Evolutionary conservation across 805 yeast genomes (phyloP), one percentile per base, ranked within the genome.

Genomic region (Hanseniaspora lindneri): DNA sequence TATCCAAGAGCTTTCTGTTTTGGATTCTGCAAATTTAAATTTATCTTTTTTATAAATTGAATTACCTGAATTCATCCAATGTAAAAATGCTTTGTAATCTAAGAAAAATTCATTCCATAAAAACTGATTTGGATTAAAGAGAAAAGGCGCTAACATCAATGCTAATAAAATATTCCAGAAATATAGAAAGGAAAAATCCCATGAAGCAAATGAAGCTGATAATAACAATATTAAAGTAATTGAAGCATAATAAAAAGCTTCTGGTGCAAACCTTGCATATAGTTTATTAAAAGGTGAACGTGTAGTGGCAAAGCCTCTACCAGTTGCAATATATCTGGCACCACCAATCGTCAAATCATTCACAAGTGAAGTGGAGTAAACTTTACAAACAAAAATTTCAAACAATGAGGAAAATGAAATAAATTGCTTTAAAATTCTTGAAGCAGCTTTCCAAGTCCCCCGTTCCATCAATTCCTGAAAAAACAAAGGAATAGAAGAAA

Each of bases 291-390:
- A 80, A 29, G 85, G 77, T 40, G 75, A 70, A 59, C 94, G 71
- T 1, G 77, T 70, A 3, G 88, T 83, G 1, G 94, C 86, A 60
- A 83, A 78, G 10, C 87, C 87, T 64, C 94, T 71, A 14, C 92
- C 92, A 1, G 92, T 83, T 1, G 88, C 79, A 57, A 83, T 80
- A 64, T 83, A 83, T 57, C 77, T 71, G 3, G 94, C 94, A 54
- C 89, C 92, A 44, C 94, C 92, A 52, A 80, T 70, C 11, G 82
- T 66, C 54, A 83, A 64, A 63, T 83, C 87, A 53, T 75, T 77
- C 37, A 73, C 66, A 60, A 83, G 68, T 0, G 89, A 76, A 42
- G 78, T 76, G 2, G 89, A 79, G 60, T 83, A 83, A 8, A 82
- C 76, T 56, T 80, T 79, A 57, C 87, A 83, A 20, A 79, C 83